phyloP scores from a whole-genome alignment of 1,139 yeast species.

The Lodderomyces metapsilosis region DNA sequence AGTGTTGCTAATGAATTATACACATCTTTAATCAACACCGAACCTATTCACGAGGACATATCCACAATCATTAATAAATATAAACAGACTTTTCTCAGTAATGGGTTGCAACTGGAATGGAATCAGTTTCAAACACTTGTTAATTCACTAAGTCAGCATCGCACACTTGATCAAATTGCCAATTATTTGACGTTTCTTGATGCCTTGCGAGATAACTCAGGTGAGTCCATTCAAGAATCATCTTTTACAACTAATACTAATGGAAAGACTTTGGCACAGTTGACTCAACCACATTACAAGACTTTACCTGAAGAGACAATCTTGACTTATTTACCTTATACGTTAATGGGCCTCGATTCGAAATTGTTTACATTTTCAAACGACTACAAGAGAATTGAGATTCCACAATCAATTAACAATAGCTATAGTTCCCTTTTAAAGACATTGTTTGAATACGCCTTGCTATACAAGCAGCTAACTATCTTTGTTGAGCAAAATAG shows the following conservation, averaged over 20 bases:
- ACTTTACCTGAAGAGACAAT: conserved; percentile 49
- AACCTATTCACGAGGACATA: conserved; percentile 14
- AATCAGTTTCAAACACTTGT: conserved; percentile 29
- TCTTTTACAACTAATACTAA: conserved; percentile 2
- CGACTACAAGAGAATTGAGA: conserved; percentile 27
- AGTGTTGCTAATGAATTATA: conserved; percentile 33
- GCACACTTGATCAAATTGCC: conserved; percentile 33
- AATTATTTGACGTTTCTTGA: conserved; percentile 38
- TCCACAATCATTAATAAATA: conserved; percentile 22
- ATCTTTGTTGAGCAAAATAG: conserved; percentile 28
- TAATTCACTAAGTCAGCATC: conserved; percentile 28
- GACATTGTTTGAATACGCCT: conserved; percentile 67
- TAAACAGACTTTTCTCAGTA: conserved; percentile 27
- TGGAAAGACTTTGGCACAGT: conserved; percentile 16
- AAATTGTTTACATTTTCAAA: conserved; percentile 51
- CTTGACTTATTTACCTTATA: conserved; percentile 58
- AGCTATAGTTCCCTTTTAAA: conserved; percentile 60
- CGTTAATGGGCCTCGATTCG: conserved; percentile 73
- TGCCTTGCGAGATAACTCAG: conserved; percentile 15
- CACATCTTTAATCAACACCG: conserved; percentile 15
- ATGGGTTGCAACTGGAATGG: conserved; percentile 31
- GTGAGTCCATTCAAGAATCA: neutral
- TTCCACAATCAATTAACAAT: conserved; percentile 57
- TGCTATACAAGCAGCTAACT: conserved; percentile 54
- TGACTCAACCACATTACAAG: conserved; percentile 34